phyloP scores from a whole-genome alignment of 306 rosid species.

The Trichosanthes truncata region DNA sequence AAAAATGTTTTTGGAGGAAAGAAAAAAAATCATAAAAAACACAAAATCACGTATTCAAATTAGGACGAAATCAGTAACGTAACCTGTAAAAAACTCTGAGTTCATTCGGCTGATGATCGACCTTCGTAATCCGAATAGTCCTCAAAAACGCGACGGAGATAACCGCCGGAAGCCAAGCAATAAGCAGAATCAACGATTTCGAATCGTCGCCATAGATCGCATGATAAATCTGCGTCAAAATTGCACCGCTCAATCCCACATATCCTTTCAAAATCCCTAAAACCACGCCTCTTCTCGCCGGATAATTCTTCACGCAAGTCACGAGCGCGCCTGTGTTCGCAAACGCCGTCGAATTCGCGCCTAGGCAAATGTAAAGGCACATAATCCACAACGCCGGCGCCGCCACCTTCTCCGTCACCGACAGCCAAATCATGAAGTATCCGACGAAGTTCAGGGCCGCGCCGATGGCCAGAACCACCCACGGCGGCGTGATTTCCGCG shows the following conservation, averaged over 20 bases:
- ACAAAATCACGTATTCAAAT: no score
- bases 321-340: constrained; percentile 50
- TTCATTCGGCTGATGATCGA: constrained; percentile 26
- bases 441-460: constrained; percentile 41
- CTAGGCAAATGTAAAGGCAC: constrained; percentile 39
- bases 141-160: constrained; percentile 32
- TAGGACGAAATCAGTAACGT: not conserved
- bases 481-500: constrained; percentile 74
- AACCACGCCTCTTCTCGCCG: constrained; percentile 40
- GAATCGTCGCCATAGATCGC: constrained; percentile 35
- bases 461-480: constrained; percentile 40
- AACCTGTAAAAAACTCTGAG: constrained; percentile 32
- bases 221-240: constrained; percentile 33
- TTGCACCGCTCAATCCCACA: constrained; percentile 54
- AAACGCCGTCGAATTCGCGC: constrained; percentile 46
- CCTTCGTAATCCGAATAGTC: constrained; percentile 37
- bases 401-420: constrained; percentile 28
- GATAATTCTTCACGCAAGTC: constrained; percentile 45
- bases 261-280: constrained; percentile 47
- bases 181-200: constrained; percentile 32
- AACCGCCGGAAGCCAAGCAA: constrained; percentile 48
- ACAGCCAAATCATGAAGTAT: constrained; percentile 49
- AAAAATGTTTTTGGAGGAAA: no score
- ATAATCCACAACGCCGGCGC: constrained; percentile 39
- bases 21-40: no score